Conservation (phyloP, 176 grass and related monocot species). For the Bolboschoenus planiculmis region DNA sequence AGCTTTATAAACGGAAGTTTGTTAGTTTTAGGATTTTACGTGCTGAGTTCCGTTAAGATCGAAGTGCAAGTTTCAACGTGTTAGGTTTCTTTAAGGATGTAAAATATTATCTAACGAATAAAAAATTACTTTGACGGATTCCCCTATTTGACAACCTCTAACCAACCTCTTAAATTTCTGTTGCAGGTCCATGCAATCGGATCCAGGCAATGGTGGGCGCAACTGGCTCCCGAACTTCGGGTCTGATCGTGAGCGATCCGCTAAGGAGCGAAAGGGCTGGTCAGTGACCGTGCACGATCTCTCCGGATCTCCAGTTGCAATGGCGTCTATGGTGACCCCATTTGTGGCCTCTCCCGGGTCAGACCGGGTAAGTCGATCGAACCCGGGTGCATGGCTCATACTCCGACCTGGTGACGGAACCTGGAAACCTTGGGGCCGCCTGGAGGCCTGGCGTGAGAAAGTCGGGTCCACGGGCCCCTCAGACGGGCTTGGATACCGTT, state of each 20-base stretch:
- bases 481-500: conserved; percentile 75
- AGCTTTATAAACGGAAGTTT: neutral
- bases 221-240: conserved; percentile 40
- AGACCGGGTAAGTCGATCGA: conserved; percentile 74
- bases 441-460: conserved; percentile 94
- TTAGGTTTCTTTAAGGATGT: neutral
- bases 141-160: neutral
- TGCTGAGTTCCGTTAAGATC: neutral
- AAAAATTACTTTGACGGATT: neutral
- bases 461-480: conserved; percentile 33
- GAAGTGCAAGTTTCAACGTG: neutral
- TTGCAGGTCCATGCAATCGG: conserved; percentile 29
- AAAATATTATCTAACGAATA: neutral
- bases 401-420: conserved; percentile 72
- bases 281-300: conserved; percentile 97
- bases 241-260: conserved; percentile 33
- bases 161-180: neutral
- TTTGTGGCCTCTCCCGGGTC: conserved; percentile 85
- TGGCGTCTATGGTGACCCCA: conserved; percentile 92
- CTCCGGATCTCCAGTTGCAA: conserved; percentile 76
- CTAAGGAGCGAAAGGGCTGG: conserved; percentile 93
- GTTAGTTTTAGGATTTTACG: neutral
- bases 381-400: conserved; percentile 94
- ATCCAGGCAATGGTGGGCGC: neutral
- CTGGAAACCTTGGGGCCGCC: conserved; percentile 91